Evolutionary conservation across 768 basidiomycete species (phyloP).

Genomic region (Suillus ampliporus): DNA sequence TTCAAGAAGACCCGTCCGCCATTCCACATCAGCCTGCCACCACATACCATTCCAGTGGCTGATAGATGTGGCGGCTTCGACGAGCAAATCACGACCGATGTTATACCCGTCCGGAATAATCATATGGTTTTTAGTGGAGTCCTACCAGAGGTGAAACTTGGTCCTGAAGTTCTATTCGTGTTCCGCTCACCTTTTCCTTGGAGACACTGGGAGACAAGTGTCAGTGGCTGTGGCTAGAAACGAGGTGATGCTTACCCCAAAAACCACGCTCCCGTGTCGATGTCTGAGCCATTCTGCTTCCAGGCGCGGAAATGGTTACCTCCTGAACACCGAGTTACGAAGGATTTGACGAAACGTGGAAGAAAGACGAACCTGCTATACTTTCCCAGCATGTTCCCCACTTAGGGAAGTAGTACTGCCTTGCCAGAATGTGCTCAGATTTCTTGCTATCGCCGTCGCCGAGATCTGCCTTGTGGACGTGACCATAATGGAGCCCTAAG

Average conservation of each 20-base stretch:
- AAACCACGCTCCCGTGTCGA: slow-evolving; percentile 83
- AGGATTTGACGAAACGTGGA: slow-evolving; percentile 2
- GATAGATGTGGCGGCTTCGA: slow-evolving; percentile 65
- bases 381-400: slow-evolving; percentile 93
- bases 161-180: neutral
- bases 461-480: slow-evolving; percentile 78
- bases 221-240: slow-evolving; percentile 6
- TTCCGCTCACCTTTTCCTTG: slow-evolving; percentile 61
- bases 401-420: slow-evolving; percentile 78
- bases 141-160: slow-evolving; percentile 31
- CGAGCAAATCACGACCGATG: slow-evolving; percentile 78
- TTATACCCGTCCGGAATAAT: slow-evolving; percentile 85
- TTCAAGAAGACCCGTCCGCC: slow-evolving; percentile 70
- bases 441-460: slow-evolving; percentile 82
- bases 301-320: slow-evolving; percentile 90
- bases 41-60: slow-evolving; percentile 65
- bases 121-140: slow-evolving; percentile 69
- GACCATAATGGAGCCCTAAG: slow-evolving; percentile 76
- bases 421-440: slow-evolving; percentile 70
- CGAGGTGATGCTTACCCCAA: slow-evolving; percentile 58
- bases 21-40: slow-evolving; percentile 83
- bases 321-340: slow-evolving; percentile 44
- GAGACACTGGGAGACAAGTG: slow-evolving; percentile 55
- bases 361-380: slow-evolving; percentile 53
- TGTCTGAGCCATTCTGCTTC: slow-evolving; percentile 83